Conservation (phyloP, 192 early-diverging fungal species). For the Cladochytrium replicatum region DNA sequence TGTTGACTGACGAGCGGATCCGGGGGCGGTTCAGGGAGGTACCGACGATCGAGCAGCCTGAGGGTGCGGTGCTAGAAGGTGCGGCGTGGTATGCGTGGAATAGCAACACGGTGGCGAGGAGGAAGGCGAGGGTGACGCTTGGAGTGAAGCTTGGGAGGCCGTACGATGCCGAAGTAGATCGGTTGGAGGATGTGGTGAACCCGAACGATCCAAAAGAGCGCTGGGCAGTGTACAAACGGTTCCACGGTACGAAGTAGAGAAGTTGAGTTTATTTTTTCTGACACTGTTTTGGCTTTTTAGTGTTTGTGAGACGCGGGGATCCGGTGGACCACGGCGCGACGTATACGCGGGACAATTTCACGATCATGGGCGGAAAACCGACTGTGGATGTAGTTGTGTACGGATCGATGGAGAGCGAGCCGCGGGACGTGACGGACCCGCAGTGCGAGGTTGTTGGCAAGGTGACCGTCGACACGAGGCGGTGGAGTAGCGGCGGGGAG, state of each 20-base stretch:
- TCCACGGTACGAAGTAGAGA: background rate
- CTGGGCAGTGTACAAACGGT: background rate
- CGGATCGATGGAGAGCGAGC: background rate
- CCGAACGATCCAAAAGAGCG: background rate
- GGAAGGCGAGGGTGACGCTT: background rate
- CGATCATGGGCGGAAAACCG: background rate
- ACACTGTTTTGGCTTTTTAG: background rate
- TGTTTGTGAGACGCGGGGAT: background rate
- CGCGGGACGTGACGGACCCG: background rate
- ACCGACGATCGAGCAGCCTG: too few species aligned
- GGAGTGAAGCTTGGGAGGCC: background rate
- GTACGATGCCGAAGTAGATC: conserved; percentile 1
- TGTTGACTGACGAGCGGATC: background rate
- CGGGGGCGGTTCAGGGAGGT: background rate
- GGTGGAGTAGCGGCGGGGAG: background rate
- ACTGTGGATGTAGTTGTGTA: background rate
- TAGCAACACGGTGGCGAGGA: background rate
- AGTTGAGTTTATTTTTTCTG: background rate
- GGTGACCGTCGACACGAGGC: background rate
- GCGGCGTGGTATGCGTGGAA: conserved; percentile 2
- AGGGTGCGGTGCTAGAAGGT: too few species aligned
- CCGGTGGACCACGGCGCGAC: background rate
- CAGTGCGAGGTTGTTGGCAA: background rate
- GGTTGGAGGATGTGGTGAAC: background rate
- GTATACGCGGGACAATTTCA: background rate